Conservation (phyloP, 371 early-diverging fungal species). For the Apophysomyces ossiformis region DNA sequence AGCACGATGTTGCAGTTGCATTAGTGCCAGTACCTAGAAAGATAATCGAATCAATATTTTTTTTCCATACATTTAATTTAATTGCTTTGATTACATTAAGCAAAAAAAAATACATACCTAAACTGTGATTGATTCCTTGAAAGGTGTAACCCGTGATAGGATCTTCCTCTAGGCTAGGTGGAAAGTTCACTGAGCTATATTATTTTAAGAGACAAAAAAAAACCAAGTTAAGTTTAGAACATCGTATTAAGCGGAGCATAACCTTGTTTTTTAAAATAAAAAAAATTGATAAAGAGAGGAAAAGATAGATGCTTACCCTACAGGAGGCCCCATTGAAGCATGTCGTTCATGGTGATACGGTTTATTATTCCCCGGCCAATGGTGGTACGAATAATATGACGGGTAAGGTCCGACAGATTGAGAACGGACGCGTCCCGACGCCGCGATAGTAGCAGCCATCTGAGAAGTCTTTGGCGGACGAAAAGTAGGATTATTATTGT, state of each 20-base stretch:
- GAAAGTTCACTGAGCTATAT: neutral
- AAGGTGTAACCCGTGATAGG: neutral
- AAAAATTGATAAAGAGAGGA: no score
- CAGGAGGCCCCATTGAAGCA: neutral
- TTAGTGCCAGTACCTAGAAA: no score
- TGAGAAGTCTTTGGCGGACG: neutral
- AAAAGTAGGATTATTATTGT: neutral
- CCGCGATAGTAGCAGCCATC: neutral
- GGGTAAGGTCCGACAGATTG: slow-evolving; percentile 12
- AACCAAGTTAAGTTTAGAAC: slow-evolving; percentile 1
- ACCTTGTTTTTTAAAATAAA: neutral
- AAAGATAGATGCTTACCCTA: neutral
- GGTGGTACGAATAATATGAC: slow-evolving; percentile 11
- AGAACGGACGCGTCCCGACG: slow-evolving; percentile 3
- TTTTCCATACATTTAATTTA: no score
- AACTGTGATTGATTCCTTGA: neutral
- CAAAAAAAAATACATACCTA: neutral
- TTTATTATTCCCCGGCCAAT: slow-evolving; percentile 3
- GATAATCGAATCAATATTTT: no score
- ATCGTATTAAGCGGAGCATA: neutral
- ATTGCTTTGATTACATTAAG: no score
- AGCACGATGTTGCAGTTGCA: neutral
- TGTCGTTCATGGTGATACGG: slow-evolving; percentile 8
- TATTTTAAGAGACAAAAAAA: no score
- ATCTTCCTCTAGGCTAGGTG: neutral